Evolutionary conservation across 2,329 filamentous ascomycete genomes (phyloP).

Genomic region (Cercospora sp.): DNA sequence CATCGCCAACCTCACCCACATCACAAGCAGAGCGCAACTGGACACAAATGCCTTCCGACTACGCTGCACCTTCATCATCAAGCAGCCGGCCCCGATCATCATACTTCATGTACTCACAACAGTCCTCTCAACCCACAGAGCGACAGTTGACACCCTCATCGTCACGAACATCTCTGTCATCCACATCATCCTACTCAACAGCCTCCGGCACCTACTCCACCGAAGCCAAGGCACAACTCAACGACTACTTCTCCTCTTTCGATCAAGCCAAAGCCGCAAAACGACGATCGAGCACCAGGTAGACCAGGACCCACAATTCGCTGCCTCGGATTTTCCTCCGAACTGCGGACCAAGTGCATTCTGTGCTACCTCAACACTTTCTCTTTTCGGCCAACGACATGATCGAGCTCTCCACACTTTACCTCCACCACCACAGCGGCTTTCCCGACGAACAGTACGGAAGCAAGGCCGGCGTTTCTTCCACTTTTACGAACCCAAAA

Average conservation of each 20-base stretch:
- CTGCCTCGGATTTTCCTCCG: conserved; percentile 6
- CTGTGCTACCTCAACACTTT: conserved; percentile 8
- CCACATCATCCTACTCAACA: conserved; percentile 44
- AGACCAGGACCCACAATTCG: conserved; percentile 6
- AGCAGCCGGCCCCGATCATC: conserved; percentile 26
- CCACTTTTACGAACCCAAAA: neutral
- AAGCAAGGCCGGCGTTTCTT: conserved; percentile 13
- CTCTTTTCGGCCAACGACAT: neutral
- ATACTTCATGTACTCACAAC: conserved; percentile 28
- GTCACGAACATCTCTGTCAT: conserved; percentile 81
- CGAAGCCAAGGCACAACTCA: conserved; percentile 75
- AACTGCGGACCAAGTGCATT: neutral
- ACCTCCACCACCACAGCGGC: conserved; percentile 15
- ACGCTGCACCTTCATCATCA: conserved; percentile 19
- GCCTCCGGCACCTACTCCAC: conserved; percentile 62
- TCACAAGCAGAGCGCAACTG: conserved; percentile 17
- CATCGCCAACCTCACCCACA: conserved; percentile 47
- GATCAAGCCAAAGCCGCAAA: conserved; percentile 71
- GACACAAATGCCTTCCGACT: conserved; percentile 14
- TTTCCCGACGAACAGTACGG: conserved; percentile 19
- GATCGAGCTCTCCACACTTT: neutral
- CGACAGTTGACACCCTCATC: conserved; percentile 62
- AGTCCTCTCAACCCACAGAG: conserved; percentile 25
- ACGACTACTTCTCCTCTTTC: conserved; percentile 85
- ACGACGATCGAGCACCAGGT: conserved; percentile 42